Percentiles rank a stretch among this genome's conserved stretches.
Conservation (phyloP, 73 alveolate genomes). For the Stentor coeruleus region DNA sequence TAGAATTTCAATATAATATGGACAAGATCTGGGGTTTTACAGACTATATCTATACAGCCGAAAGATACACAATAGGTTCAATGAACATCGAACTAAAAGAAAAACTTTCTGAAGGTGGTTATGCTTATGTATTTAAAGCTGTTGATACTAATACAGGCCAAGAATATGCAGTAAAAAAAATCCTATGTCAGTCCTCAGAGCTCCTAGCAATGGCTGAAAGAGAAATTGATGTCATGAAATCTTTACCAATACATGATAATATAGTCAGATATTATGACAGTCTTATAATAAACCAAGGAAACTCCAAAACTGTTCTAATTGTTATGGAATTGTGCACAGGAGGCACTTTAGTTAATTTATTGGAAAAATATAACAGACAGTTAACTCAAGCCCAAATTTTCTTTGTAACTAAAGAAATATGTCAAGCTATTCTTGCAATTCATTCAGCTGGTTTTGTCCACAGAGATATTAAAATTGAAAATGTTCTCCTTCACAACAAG, state of each 20-base stretch:
- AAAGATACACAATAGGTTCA: not conserved
- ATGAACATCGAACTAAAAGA: slow-evolving; percentile 26
- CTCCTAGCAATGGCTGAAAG: slow-evolving; percentile 46
- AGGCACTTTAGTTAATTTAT: slow-evolving; percentile 76
- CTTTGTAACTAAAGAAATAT: slow-evolving; percentile 52
- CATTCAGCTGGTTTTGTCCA: slow-evolving; percentile 83
- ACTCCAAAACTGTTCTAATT: slow-evolving; percentile 35
- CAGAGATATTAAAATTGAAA: slow-evolving; percentile 94
- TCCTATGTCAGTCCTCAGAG: slow-evolving; percentile 40
- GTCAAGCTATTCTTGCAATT: slow-evolving; percentile 66
- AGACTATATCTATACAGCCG: not conserved
- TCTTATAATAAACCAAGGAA: slow-evolving; percentile 40
- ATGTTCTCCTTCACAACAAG: slow-evolving; percentile 72
- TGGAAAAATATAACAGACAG: slow-evolving; percentile 61
- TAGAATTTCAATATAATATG: no score
- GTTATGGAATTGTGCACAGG: slow-evolving; percentile 74
- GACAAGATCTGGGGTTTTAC: not conserved
- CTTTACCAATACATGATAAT: slow-evolving; percentile 51
- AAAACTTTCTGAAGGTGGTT: slow-evolving; percentile 80
- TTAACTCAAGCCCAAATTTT: slow-evolving; percentile 58
- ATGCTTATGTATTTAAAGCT: slow-evolving; percentile 69
- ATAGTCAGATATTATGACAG: slow-evolving; percentile 69
- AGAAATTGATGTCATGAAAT: slow-evolving; percentile 50
- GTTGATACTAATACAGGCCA: slow-evolving; percentile 43
- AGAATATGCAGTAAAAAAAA: slow-evolving; percentile 69